Evolutionary conservation across 78 protist species (phyloP), one percentile per base, ranked within the genome.

Genomic region (Tieghemostelium lacteum): DNA sequence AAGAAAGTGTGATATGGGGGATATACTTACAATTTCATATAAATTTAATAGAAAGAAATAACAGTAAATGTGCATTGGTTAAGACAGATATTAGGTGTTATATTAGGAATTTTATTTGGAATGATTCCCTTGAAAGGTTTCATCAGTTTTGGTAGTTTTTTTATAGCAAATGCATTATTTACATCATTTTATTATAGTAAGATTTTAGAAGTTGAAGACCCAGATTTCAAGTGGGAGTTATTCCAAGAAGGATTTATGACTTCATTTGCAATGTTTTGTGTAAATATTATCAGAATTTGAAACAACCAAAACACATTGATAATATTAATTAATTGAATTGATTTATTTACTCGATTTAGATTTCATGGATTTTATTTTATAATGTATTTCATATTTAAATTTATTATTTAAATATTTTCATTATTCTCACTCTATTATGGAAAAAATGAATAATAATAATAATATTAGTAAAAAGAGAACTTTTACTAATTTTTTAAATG

Each of bases 231-330:
- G 54, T 80, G 88, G 88, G 88, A 80, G 29, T 80, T 80, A 40
- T 54, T 80, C 42, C 75, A 67, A 67, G 88, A 80, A 42, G 88
- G 88, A 49, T 80, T 80, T 62, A 26, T 80, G 50, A 12, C 88
- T 29, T 65, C 88, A 16, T 67, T 80, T 67, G 75, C 88, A 20
- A 50, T 64, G 24, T 80, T 54, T 57, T 29, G 65, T 34, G 88
- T 80, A 80, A 14, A 31, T 77, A 64, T 65, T 50, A 16, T 45
- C 12, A 4, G 4, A 22, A 0, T 57, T 17, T n/a, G 0, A 0
- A 45, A 7, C 22, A n/a, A 7, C 12, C 16, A 26, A 50, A 22
- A 39, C 29, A 49, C 28, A 10, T 26, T 50, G 33, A 3, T 55
- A 52, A 49, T 70, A 7, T 19, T 72, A 54, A 8, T 14, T 74